Conservation (phyloP, 768 basidiomycete species). For the Russula foetens region DNA sequence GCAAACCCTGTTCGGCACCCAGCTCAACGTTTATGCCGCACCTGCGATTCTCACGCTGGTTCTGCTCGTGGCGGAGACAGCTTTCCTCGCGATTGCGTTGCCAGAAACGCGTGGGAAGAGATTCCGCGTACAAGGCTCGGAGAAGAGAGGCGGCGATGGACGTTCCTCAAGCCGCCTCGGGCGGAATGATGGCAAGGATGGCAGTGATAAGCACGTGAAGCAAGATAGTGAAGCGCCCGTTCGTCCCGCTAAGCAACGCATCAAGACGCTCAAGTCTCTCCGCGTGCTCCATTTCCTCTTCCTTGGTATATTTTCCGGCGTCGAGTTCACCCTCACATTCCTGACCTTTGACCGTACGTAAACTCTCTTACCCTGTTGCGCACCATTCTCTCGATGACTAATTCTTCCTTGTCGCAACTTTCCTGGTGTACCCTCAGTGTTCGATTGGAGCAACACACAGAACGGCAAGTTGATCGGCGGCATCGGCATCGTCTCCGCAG, state of each 20-base stretch:
- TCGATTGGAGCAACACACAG: constrained; percentile 84
- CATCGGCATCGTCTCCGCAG: constrained; percentile 85
- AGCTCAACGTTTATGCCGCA: constrained; percentile 82
- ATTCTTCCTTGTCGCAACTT: background rate
- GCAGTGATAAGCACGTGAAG: background rate
- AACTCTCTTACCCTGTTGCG: background rate
- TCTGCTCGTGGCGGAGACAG: constrained; percentile 70
- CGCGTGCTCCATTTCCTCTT: constrained; percentile 76
- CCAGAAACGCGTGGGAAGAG: constrained; percentile 71
- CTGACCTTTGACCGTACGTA: constrained; percentile 79
- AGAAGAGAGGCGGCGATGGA: constrained; percentile 20
- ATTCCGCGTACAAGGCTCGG: background rate
- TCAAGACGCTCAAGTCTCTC: constrained; percentile 49
- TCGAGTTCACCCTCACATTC: constrained; percentile 96
- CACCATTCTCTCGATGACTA: no score
- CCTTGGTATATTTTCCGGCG: constrained; percentile 84
- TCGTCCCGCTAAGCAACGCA: constrained; percentile 37
- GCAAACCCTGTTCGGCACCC: constrained; percentile 39
- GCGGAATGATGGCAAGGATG: background rate
- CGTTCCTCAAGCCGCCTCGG: background rate
- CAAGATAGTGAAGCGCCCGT: constrained; percentile 3
- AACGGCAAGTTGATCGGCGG: constrained; percentile 79
- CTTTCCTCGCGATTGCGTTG: constrained; percentile 63
- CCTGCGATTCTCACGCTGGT: constrained; percentile 82
- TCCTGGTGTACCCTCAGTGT: constrained; percentile 38